Evolutionary conservation across 345 rosid species (phyloP), one percentile per base, ranked within the genome.

Genomic region (Camelina sativa): DNA sequence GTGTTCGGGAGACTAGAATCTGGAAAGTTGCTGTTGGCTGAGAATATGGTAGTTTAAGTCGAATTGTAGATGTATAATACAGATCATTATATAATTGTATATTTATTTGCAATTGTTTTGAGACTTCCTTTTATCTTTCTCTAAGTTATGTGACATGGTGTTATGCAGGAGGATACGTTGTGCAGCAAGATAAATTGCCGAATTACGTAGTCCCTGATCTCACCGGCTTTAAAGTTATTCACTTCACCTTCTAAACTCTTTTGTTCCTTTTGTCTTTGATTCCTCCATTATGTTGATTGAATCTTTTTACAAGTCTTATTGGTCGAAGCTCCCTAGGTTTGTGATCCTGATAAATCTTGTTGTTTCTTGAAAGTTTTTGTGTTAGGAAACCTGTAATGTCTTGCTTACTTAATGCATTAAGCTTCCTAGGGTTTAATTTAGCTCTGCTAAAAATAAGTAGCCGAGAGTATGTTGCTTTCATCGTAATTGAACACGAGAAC

Each of bases 121-220:
- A 58, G 23, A 35, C 2, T 58, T 62, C 35, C 4, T 41, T 22
- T 41, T 4, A 3, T 2, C 4, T 4, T 41, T 66, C 6, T 50
- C 6, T 41, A 46, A 38, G 35, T 69, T n/a, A n/a, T 69, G 63
- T 59, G 30, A 41, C 43, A 16, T 67, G 28, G 54, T 25, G 58
- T 51, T 6, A 63, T 80, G 84, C 84, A 85, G 97, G 96, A 77
- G 90, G 97, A 51, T 88, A 91, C 59, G 89, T 89, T 65, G 75
- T 93, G 75, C 65, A 86, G 85, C 92, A 78, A 40, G 88, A 87
- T 82, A 93, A 91, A 80, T 80, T 91, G 80, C 96, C 94, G 23
- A 87, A 87, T 75, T 91, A 91, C 57, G 79, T 88, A 0, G 91
- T 88, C 71, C 96, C 95, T 73, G 95, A 89, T 82, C 85, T 91